Evolutionary conservation across 2,329 filamentous ascomycete genomes (phyloP).

Genomic region (Thielaviopsis ethacetica): DNA sequence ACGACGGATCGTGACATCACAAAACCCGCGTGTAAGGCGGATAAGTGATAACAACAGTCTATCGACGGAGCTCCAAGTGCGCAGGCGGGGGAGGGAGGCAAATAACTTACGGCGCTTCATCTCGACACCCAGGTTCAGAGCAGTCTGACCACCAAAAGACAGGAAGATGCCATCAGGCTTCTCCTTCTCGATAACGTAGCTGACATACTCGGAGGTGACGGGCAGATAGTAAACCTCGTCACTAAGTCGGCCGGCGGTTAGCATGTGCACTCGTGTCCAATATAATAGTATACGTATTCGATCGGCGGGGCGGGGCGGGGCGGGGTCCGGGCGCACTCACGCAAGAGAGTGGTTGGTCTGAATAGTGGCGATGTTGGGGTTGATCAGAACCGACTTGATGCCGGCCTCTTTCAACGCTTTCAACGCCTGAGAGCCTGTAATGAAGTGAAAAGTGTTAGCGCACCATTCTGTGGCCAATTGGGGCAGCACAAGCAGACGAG

Average conservation of each 20-base stretch:
- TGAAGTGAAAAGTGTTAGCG: slow-evolving; percentile 12
- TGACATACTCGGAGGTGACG: slow-evolving; percentile 93
- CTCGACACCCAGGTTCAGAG: slow-evolving; percentile 87
- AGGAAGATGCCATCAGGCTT: slow-evolving; percentile 93
- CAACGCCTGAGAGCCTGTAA: slow-evolving; percentile 75
- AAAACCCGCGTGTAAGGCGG: neutral
- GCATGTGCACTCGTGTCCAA: neutral
- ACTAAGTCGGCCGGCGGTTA: slow-evolving; percentile 7
- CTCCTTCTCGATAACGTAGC: slow-evolving; percentile 93
- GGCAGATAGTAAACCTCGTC: slow-evolving; percentile 98
- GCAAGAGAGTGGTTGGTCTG: slow-evolving; percentile 93
- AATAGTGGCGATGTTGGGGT: slow-evolving; percentile 96
- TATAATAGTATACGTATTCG: neutral
- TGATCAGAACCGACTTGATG: slow-evolving; percentile 81
- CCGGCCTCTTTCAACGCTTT: slow-evolving; percentile 95
- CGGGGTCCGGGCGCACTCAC: slow-evolving; percentile 3
- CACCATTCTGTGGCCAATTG: neutral
- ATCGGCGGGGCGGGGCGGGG: neutral
- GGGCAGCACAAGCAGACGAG: neutral
- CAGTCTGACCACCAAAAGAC: slow-evolving; percentile 94
- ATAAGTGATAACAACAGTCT: neutral
- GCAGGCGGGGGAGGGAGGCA: neutral
- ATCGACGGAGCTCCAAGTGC: slow-evolving; percentile 6
- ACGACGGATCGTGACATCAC: slow-evolving; percentile 1
- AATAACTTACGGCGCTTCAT: slow-evolving; percentile 55